A percentile compares a stretch with the other conserved stretches of the same genome.
phyloP scores from a whole-genome alignment of 2,329 filamentous ascomycete genomes.

The Aspergillus floridensis region DNA sequence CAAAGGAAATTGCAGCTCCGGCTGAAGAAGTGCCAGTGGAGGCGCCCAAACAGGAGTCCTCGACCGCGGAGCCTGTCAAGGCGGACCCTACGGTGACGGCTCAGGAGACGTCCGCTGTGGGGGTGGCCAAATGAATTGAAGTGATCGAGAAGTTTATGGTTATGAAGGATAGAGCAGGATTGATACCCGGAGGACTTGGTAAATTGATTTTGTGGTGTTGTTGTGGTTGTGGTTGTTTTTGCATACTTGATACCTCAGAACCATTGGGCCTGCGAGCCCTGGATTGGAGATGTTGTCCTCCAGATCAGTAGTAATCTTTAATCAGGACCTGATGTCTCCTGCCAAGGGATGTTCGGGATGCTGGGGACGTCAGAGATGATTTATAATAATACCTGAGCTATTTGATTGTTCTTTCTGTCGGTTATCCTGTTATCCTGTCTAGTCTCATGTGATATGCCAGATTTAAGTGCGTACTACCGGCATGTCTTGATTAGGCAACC shows the following conservation, averaged over 20 bases:
- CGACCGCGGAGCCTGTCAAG: slow-evolving; percentile 18
- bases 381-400: too few species aligned
- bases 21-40: slow-evolving; percentile 2
- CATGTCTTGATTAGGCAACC: background rate
- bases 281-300: background rate
- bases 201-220: slow-evolving; percentile 4
- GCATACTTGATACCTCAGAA: slow-evolving; percentile 21
- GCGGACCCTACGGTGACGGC: slow-evolving; percentile 22
- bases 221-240: slow-evolving; percentile 6
- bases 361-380: too few species aligned
- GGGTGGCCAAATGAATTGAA: slow-evolving; percentile 16
- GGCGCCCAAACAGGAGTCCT: slow-evolving; percentile 13
- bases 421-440: too few species aligned
- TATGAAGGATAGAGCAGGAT: slow-evolving; percentile 3
- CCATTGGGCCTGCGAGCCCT: slow-evolving; percentile 2
- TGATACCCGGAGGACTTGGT: slow-evolving; percentile 8
- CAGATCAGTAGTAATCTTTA: slow-evolving; percentile 3
- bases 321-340: background rate
- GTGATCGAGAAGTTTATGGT: slow-evolving; percentile 6
- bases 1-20: slow-evolving; percentile 6
- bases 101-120: slow-evolving; percentile 9
- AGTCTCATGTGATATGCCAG: background rate
- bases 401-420: too few species aligned
- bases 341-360: background rate
- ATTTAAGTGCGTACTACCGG: too few species aligned